These are phyloP conservation scores for Kurtzmaniella fragi DNA, from an alignment of 805 yeast genomes.

Conservation along the genomic window DNA sequence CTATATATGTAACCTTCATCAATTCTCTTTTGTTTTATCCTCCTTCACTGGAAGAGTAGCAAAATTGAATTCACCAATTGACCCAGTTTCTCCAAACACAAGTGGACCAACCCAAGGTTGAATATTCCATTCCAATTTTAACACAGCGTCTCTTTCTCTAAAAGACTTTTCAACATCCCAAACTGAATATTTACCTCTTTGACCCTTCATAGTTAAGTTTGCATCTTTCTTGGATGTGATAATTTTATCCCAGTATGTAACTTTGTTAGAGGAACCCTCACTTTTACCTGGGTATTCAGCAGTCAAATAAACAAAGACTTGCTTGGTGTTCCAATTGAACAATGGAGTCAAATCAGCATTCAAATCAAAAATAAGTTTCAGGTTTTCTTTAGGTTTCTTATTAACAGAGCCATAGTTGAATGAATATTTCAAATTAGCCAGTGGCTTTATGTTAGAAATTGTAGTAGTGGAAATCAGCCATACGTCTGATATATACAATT, in stretches of 20 bases:
- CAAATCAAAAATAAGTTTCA: constrained; percentile 66
- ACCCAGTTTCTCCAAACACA: constrained; percentile 53
- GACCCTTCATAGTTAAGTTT: constrained; percentile 43
- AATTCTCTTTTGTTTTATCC: not conserved
- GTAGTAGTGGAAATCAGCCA: constrained; percentile 36
- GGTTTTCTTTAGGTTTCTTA: constrained; percentile 71
- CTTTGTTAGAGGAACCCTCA: constrained; percentile 48
- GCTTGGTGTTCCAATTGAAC: constrained; percentile 97
- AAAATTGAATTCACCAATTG: constrained; percentile 25
- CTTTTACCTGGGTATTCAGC: constrained; percentile 67
- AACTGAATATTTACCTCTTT: constrained; percentile 71
- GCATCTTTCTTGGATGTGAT: constrained; percentile 59
- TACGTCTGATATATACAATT: constrained; percentile 42
- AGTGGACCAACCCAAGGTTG: constrained; percentile 89
- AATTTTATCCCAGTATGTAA: constrained; percentile 90
- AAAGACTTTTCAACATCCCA: constrained; percentile 75
- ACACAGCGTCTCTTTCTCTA: constrained; percentile 57
- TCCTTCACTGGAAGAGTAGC: constrained; percentile 15
- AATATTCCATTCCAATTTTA: constrained; percentile 81
- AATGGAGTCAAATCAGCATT: constrained; percentile 69
- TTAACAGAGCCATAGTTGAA: constrained; percentile 63
- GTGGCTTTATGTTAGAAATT: constrained; percentile 29
- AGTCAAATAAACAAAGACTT: constrained; percentile 85
- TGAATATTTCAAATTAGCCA: constrained; percentile 46
- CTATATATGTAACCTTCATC: not conserved